Conservation (phyloP, 208 protist species). For the Strigomonas culicis region DNA sequence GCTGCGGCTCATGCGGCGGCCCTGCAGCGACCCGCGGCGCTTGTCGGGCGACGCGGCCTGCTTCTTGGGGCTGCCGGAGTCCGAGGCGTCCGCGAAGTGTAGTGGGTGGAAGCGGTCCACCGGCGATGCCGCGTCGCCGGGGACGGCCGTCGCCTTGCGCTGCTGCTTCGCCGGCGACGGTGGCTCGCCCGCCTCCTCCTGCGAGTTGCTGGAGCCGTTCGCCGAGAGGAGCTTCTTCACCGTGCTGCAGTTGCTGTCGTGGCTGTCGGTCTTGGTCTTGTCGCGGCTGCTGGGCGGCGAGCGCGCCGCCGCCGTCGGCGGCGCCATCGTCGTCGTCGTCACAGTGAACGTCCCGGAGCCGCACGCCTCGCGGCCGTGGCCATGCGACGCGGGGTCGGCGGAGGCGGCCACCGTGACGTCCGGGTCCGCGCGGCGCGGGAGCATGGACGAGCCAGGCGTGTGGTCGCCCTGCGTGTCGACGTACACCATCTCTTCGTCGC, state of each 20-base stretch:
- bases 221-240: constrained; percentile 8
- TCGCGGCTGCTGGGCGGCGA: not conserved
- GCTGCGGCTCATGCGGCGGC: constrained; percentile 14
- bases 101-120: too few species aligned
- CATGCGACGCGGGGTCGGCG: too few species aligned
- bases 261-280: not conserved
- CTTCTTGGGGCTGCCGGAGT: not conserved
- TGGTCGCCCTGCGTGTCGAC: too few species aligned
- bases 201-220: not conserved
- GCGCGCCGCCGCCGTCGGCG: not conserved
- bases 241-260: constrained; percentile 3
- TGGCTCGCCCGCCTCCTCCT: constrained; percentile 1
- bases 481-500: too few species aligned
- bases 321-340: not conserved
- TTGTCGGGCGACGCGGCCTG: constrained; percentile 8
- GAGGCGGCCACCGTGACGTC: too few species aligned
- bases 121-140: too few species aligned
- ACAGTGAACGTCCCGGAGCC: not conserved
- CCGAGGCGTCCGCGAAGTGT: too few species aligned
- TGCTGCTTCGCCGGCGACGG: not conserved
- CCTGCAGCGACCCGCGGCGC: constrained; percentile 10
- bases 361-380: too few species aligned
- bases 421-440: too few species aligned
- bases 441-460: too few species aligned
- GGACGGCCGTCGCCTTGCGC: not conserved